Base-by-base conservation (phyloP, 306 rosid species). In the Quercus parvula region DNA sequence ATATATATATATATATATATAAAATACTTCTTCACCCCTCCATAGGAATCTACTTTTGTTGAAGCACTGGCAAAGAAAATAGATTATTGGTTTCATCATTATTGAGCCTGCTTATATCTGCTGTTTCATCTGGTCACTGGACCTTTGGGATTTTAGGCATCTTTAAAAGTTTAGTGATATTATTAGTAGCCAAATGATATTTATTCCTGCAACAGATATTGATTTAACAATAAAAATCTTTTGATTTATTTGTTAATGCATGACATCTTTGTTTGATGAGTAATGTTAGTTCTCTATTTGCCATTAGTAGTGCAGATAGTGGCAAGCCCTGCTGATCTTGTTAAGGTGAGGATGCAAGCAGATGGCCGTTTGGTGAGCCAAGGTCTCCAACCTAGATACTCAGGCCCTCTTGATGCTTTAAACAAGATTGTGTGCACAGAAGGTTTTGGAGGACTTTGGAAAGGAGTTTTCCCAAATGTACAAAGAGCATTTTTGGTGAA, bases 251-350 rank as follows among this genome's bases (percentile, higher is more conserved):
- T 51, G 35, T 78, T 20, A 38, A 54, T 62, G 19, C 70, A 51
- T 18, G 38, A 19, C 20, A 24, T 71, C 2, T 51, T 72, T 68
- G 33, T 46, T 68, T 76, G 74, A 25, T 78, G 85, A 79, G 41
- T 74, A 69, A 76, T 71, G 66, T 4, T 41, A 56, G 63, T 49
- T 78, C 78, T 55, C 51, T 81, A 71, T 86, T 82, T 81, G 70
- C 82, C 72, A 74, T 83, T 78, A 75, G 90, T 75, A 62, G 76
- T 79, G 66, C 91, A 92, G 97, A 57, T 92, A 77, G 89, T 95
- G 81, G 98, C 97, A 62, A 95, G 98, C 86, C 99, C 98, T 22
- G 95, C 97, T 31, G 97, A 92, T 90, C 99, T 95, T 84, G 91
- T 90, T 58, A 95, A 95, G 88, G 98, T 95, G 84, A 89, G 99